These are phyloP conservation scores for Clavulina sp. DNA, from an alignment of 768 basidiomycete genomes.

Conservation along the genomic window DNA sequence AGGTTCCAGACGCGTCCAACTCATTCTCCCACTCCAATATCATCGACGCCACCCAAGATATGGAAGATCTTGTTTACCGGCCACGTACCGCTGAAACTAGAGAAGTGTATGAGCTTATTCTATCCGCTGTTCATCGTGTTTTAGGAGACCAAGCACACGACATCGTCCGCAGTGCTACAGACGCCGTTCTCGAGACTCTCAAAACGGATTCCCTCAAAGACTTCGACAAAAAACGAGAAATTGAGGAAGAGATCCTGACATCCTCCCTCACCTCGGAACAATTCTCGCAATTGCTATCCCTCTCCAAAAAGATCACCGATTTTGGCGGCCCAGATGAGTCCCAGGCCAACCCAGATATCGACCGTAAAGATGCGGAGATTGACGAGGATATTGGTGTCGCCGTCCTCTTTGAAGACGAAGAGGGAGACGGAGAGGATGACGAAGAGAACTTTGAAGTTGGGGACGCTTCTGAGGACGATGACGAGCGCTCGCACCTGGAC, in stretches of 20 bases:
- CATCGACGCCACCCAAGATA: slow-evolving; percentile 81
- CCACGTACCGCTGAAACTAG: slow-evolving; percentile 89
- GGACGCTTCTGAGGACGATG: slow-evolving; percentile 55
- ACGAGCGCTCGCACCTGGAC: no score
- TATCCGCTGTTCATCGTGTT: slow-evolving; percentile 60
- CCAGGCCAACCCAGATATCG: slow-evolving; percentile 61
- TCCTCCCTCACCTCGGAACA: slow-evolving; percentile 47
- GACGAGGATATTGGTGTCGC: slow-evolving; percentile 97
- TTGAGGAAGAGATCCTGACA: slow-evolving; percentile 43
- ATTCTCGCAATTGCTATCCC: slow-evolving; percentile 66
- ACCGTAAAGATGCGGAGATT: slow-evolving; percentile 71
- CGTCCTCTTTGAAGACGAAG: slow-evolving; percentile 94
- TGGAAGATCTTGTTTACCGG: slow-evolving; percentile 83
- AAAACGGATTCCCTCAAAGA: slow-evolving; percentile 84
- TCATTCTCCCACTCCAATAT: slow-evolving; percentile 85
- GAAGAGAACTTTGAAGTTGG: slow-evolving; percentile 80
- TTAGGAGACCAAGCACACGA: slow-evolving; percentile 95
- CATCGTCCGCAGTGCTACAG: slow-evolving; percentile 89
- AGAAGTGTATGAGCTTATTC: slow-evolving; percentile 83
- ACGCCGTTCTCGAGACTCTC: slow-evolving; percentile 69
- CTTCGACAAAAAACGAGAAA: slow-evolving; percentile 92
- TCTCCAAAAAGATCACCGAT: slow-evolving; percentile 93
- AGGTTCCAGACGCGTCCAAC: slow-evolving; percentile 26
- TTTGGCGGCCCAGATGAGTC: slow-evolving; percentile 77
- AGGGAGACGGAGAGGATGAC: slow-evolving; percentile 68